A percentile compares a stretch with the other conserved stretches of the same genome.
These are phyloP conservation scores for Candida awuae DNA, from an alignment of 805 yeast genomes.

Conservation along the genomic window DNA sequence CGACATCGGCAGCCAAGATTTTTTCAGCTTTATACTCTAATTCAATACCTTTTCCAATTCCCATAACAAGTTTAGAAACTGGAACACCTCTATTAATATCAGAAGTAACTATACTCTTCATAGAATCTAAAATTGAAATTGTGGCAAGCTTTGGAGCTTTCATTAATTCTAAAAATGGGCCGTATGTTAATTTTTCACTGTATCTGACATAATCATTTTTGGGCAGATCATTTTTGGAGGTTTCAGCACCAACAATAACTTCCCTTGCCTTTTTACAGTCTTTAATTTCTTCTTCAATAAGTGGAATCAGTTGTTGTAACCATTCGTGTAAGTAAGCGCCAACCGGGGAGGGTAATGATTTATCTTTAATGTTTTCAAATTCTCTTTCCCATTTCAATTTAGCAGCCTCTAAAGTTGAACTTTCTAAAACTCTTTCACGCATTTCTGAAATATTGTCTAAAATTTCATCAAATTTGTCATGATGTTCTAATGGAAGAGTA, in stretches of 20 bases:
- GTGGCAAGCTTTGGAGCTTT: conserved; percentile 77
- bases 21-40: conserved; percentile 71
- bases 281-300: conserved; percentile 57
- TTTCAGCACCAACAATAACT: conserved; percentile 9
- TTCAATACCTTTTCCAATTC: conserved; percentile 80
- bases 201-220: conserved; percentile 16
- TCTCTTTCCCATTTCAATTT: conserved; percentile 83
- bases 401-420: conserved; percentile 77
- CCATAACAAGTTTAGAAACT: conserved; percentile 70
- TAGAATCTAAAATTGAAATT: conserved; percentile 72
- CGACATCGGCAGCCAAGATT: conserved; percentile 49
- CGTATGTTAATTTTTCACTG: conserved; percentile 46
- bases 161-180: conserved; percentile 68
- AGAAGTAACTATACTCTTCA: conserved; percentile 66
- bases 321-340: conserved; percentile 78
- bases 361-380: conserved; percentile 41
- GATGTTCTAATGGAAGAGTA: conserved; percentile 40
- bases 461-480: conserved; percentile 51
- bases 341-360: conserved; percentile 46
- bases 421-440: conserved; percentile 71
- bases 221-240: conserved; percentile 15
- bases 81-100: conserved; percentile 77
- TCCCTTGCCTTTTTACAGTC: conserved; percentile 41
- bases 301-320: conserved; percentile 68
- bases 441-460: conserved; percentile 64